Base-by-base conservation (phyloP, 1,139 yeast species). In the Lodderomyces parapsilosis region DNA sequence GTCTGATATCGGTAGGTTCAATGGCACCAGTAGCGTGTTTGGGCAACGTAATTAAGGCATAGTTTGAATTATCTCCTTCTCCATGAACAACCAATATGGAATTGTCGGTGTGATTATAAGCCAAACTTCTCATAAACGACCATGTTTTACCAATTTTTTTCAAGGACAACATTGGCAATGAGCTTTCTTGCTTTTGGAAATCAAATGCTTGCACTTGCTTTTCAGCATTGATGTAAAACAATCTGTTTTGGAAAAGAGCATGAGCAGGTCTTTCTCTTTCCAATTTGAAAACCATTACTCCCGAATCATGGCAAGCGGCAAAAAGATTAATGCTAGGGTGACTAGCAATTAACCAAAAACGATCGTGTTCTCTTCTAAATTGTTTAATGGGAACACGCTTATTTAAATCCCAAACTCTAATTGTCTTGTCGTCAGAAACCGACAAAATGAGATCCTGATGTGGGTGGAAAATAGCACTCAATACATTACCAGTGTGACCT, bases 231-330 rank as follows among this genome's bases (percentile, higher is more conserved):
- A 91, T 82, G 59, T 77, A 93, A 53, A 77, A 80, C 54, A 94
- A 67, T 62, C 76, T 80, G 58, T 80, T 79, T 60, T 86, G 94
- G 68, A 80, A 81, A 34, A 84, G 63, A 3, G 90, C 71, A 56
- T 80, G 79, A 17, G 98, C 96, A 18, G 99, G 99, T 63, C 99
- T 83, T 74, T 94, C 99, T 60, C 99, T 85, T 63, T 90, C 98
- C 50, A 94, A 77, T 68, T 94, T 94, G 78, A 94, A 94, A 43
- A 94, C 96, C 96, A 93, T 91, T 24, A 91, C 96, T 60, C 99
- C 99, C 11, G 90, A 78, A 65, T 94, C 99, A 66, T 93, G 98
- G 58, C 96, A 94, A 32, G 97, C 87, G 41, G 97, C 99, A 70
- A 93, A 91, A 58, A 93, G 76, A 63, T 93, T 93, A 65, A 91